Conservation (phyloP, 2,329 filamentous ascomycete species). For the Neospermospora avenae region DNA sequence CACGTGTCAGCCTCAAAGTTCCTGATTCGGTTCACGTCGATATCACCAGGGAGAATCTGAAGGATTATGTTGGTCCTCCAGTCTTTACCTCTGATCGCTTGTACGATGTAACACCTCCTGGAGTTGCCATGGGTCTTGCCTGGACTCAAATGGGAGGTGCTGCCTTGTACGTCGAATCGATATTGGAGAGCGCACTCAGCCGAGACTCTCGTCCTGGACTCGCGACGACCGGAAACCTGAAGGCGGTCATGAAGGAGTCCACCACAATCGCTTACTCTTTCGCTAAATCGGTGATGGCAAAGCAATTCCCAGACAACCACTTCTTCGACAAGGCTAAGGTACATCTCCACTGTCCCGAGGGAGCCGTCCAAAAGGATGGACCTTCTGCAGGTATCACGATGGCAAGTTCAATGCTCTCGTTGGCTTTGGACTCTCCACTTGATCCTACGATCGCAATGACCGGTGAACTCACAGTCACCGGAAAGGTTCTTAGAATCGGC, state of each 20-base stretch:
- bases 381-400: conserved; percentile 95
- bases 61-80: conserved; percentile 94
- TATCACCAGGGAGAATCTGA: conserved; percentile 85
- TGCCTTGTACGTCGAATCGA: conserved; percentile 95
- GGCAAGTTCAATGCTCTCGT: conserved; percentile 85
- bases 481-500: conserved; percentile 93
- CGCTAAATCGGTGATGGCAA: conserved; percentile 83
- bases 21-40: conserved; percentile 82
- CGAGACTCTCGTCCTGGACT: conserved; percentile 72
- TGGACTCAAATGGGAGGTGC: conserved; percentile 98
- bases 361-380: conserved; percentile 92
- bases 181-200: conserved; percentile 78
- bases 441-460: conserved; percentile 95
- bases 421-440: conserved; percentile 76
- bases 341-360: conserved; percentile 94
- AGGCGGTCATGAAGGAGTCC: conserved; percentile 97
- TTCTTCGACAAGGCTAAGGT: conserved; percentile 97
- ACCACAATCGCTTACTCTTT: conserved; percentile 95
- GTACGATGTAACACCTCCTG: conserved; percentile 89
- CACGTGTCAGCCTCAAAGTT: conserved; percentile 74
- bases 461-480: conserved; percentile 92
- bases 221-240: conserved; percentile 91
- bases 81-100: conserved; percentile 94
- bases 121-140: conserved; percentile 95
- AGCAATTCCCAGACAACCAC: conserved; percentile 80